Evolutionary conservation across 345 rosid species (phyloP).

Genomic region (Lepidium africanum): DNA sequence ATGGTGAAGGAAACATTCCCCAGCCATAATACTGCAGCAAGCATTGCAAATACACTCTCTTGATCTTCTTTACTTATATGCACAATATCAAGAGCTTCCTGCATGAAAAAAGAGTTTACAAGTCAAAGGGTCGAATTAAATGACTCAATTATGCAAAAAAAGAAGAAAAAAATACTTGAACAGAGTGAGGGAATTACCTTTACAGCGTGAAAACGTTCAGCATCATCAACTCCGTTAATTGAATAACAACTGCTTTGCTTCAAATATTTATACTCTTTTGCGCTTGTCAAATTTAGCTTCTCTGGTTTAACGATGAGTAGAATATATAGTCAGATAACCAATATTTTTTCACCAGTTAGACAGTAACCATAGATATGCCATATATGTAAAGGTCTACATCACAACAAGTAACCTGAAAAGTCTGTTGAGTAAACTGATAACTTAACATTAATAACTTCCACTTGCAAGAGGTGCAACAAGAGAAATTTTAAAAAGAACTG

Average conservation of each 20-base stretch:
- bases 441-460: background rate
- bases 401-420: background rate
- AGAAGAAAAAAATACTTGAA: background rate
- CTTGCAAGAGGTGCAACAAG: background rate
- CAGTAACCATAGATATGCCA: background rate
- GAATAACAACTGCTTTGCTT: slow-evolving; percentile 74
- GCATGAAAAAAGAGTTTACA: slow-evolving; percentile 21
- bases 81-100: slow-evolving; percentile 93
- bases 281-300: slow-evolving; percentile 73
- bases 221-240: slow-evolving; percentile 77
- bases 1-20: slow-evolving; percentile 74
- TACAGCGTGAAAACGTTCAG: slow-evolving; percentile 53
- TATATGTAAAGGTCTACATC: background rate
- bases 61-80: slow-evolving; percentile 92
- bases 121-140: background rate
- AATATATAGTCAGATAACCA: background rate
- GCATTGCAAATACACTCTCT: slow-evolving; percentile 90
- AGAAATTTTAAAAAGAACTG: background rate
- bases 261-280: slow-evolving; percentile 72
- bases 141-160: background rate
- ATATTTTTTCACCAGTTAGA: background rate
- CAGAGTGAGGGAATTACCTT: slow-evolving; percentile 35
- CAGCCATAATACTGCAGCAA: slow-evolving; percentile 92
- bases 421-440: background rate
- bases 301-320: slow-evolving; percentile 35